These are phyloP conservation scores for Beta lomatogona DNA, from an alignment of 179 eudicot genomes.

Conservation along the genomic window DNA sequence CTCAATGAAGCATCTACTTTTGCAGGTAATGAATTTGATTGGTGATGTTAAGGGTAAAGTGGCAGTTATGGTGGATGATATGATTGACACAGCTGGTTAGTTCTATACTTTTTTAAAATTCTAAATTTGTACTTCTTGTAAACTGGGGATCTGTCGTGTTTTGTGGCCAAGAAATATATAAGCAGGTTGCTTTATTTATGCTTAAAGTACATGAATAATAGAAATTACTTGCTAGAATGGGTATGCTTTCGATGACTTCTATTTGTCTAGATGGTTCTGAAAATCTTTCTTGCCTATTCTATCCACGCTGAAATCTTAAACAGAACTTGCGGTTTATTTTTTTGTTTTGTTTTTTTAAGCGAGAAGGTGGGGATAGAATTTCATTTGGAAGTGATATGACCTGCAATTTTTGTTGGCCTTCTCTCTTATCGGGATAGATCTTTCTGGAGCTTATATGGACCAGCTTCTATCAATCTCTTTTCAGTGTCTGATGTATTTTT, in stretches of 20 bases:
- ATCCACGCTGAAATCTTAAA: background rate
- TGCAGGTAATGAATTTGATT: slow-evolving; percentile 64
- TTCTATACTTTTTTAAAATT: slow-evolving; percentile 3
- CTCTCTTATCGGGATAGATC: background rate
- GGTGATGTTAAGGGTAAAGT: slow-evolving; percentile 65
- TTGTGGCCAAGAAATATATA: background rate
- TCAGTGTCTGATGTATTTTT: background rate
- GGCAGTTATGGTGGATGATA: slow-evolving; percentile 66
- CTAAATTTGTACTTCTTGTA: background rate
- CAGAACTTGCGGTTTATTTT: background rate
- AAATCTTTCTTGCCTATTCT: background rate
- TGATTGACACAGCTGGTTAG: slow-evolving; percentile 70
- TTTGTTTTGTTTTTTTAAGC: no score
- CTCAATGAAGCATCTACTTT: background rate
- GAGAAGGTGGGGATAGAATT: background rate
- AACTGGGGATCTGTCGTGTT: background rate
- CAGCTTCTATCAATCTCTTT: background rate
- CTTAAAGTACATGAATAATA: background rate
- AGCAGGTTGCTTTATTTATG: background rate
- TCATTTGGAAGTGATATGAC: background rate
- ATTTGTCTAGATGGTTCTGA: no score
- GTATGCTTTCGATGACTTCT: background rate
- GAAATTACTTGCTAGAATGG: background rate
- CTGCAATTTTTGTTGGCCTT: background rate
- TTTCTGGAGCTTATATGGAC: background rate